Conservation (phyloP, 2,329 filamentous ascomycete species). For the Diplocarpon rosae region DNA sequence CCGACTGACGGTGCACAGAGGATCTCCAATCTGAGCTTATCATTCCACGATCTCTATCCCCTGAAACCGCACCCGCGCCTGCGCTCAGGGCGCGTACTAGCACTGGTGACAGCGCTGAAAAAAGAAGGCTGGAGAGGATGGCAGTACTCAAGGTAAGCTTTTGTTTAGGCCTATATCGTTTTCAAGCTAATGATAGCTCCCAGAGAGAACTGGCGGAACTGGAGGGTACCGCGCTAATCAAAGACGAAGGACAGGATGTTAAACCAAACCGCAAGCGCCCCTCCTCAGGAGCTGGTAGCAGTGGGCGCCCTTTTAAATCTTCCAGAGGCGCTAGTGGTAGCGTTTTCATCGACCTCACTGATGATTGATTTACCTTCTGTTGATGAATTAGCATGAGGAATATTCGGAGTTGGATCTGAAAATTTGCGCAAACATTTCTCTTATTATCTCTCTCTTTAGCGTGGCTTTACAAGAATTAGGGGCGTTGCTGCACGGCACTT, state of each 20-base stretch:
- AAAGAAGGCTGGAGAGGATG: slow-evolving; percentile 8
- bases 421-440: no score
- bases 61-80: neutral
- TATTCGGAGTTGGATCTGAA: no score
- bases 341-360: slow-evolving; percentile 17
- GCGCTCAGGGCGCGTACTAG: neutral
- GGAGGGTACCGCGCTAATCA: slow-evolving; percentile 4
- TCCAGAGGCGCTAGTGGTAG: slow-evolving; percentile 4
- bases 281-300: neutral
- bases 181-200: neutral
- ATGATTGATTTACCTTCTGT: slow-evolving; percentile 10
- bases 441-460: no score
- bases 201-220: slow-evolving; percentile 14
- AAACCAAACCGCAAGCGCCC: slow-evolving; percentile 5
- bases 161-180: neutral
- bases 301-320: slow-evolving; percentile 11
- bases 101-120: neutral
- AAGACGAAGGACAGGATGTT: slow-evolving; percentile 10
- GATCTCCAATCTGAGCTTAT: slow-evolving; percentile 16
- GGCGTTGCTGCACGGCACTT: no score
- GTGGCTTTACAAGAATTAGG: no score
- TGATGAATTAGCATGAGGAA: no score
- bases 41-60: slow-evolving; percentile 17
- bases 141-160: slow-evolving; percentile 14
- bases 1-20: slow-evolving; percentile 5